A percentile compares a stretch with the other conserved stretches of the same genome.
These are phyloP conservation scores for Aureobasidium uvarum DNA, from an alignment of 2,329 filamentous ascomycete species.

Conservation along the genomic window DNA sequence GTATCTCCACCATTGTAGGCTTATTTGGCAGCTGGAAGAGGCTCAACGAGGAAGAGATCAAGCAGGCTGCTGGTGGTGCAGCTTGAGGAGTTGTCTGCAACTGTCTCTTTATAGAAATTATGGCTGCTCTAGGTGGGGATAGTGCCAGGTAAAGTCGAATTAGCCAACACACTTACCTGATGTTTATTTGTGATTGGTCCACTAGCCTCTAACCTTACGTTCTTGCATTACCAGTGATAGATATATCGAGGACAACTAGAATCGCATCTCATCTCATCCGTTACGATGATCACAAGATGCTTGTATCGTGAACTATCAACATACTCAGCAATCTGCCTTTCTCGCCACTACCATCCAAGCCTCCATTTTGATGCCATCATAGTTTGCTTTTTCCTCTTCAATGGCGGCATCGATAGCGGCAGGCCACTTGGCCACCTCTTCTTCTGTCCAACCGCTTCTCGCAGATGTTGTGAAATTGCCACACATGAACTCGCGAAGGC, in stretches of 20 bases:
- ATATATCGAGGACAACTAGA: no score
- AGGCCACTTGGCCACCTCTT: conserved; percentile 2
- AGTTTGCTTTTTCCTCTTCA: neutral
- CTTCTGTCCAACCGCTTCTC: conserved; percentile 1
- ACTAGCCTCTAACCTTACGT: no score
- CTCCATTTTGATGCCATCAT: conserved; percentile 5
- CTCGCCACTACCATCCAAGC: conserved; percentile 5
- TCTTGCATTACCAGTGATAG: no score
- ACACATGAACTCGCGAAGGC: conserved; percentile 1
- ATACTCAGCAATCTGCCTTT: neutral
- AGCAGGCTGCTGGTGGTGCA: conserved; percentile 6
- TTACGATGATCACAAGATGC: neutral
- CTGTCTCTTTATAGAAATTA: no score
- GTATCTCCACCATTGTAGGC: conserved; percentile 28
- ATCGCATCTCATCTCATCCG: neutral
- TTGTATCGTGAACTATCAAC: neutral
- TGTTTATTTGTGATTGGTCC: no score
- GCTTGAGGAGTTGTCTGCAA: neutral
- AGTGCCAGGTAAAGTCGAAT: no score
- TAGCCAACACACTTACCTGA: no score
- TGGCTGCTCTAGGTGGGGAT: no score
- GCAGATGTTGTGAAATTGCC: conserved; percentile 1
- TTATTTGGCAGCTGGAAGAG: conserved; percentile 21
- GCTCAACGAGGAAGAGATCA: conserved; percentile 18
- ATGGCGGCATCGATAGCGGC: conserved; percentile 1